Evolutionary conservation across 495 filamentous ascomycete genomes (phyloP).

Genomic region (Letharia columbiana): DNA sequence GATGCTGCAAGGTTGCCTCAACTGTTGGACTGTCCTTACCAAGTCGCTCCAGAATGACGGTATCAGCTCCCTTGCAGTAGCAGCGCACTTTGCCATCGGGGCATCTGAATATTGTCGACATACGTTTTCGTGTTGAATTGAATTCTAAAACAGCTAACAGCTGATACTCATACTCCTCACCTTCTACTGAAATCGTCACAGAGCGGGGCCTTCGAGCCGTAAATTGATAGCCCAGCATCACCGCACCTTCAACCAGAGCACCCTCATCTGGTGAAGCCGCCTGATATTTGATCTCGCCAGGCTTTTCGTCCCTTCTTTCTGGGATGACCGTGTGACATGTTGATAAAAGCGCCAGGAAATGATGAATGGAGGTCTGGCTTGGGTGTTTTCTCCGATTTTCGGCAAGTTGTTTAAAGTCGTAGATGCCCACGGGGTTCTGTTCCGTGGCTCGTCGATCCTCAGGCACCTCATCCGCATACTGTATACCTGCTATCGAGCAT

Average conservation of each 20-base stretch:
- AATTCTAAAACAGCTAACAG: slow-evolving; percentile 95
- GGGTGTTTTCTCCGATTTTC: slow-evolving; percentile 67
- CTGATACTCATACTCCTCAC: slow-evolving; percentile 72
- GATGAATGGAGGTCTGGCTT: slow-evolving; percentile 63
- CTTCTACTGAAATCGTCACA: slow-evolving; percentile 69
- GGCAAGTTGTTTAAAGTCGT: slow-evolving; percentile 72
- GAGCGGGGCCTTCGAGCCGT: slow-evolving; percentile 79
- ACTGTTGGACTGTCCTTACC: slow-evolving; percentile 71
- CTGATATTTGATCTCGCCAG: slow-evolving; percentile 86
- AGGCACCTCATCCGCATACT: slow-evolving; percentile 87
- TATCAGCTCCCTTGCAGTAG: slow-evolving; percentile 97
- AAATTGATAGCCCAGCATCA: slow-evolving; percentile 78
- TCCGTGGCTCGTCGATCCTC: slow-evolving; percentile 79
- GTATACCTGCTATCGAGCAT: slow-evolving; percentile 83
- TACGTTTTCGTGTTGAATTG: slow-evolving; percentile 94
- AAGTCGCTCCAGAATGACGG: slow-evolving; percentile 87
- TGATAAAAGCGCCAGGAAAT: slow-evolving; percentile 79
- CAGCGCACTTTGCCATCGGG: slow-evolving; percentile 90
- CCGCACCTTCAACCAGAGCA: slow-evolving; percentile 88
- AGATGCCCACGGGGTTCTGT: slow-evolving; percentile 68
- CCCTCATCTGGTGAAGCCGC: slow-evolving; percentile 97
- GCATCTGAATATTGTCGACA: slow-evolving; percentile 95
- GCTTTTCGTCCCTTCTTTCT: slow-evolving; percentile 66
- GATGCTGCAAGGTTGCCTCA: slow-evolving; percentile 78
- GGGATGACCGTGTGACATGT: slow-evolving; percentile 98